Base-by-base conservation (phyloP, 2,329 filamentous ascomycete genomes). In the Fusarium citri region DNA sequence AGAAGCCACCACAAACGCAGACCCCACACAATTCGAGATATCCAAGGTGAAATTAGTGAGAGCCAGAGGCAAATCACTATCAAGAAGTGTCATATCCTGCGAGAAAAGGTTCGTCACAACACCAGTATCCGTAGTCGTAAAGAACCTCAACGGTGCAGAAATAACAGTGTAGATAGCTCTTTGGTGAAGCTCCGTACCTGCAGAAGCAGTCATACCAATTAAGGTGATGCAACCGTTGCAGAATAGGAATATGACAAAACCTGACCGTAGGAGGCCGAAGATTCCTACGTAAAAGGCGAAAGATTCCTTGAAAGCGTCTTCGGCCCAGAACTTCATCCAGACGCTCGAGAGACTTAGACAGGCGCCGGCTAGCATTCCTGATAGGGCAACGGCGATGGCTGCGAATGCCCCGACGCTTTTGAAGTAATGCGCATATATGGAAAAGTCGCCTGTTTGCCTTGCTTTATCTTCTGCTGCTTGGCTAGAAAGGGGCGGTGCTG, bases 1-100 rank as follows among this genome's bases (percentile, higher is more conserved):
- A 1, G 76, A 74, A 0, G 81, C 82, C 40, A 89, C 83, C 4
- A 89, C 77, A 10, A 78, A 78, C n/a, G 83, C 80, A 68, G 84
- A 82, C 8, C 83, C 83, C 7, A 86, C 69, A 3, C 73, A 62
- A 16, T 71, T 64, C 6, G 76, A 74, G 2, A 45, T 23, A 3
- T 73, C 62, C 5, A 69, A n/a, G 3, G 30, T 62, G 8, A 77
- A 50, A 47, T 82, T 82, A 2, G 77, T 64, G 2, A 83, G 50
- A 0, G 78, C 60, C 22, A 75, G 50, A 0, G 82, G 81, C 0
- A 84, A 69, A 26, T 83, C 79, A 2, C 72, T 73, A 40, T 84
- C 83, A 6, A 84, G 72, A 0, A 84, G 73, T 3, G 76, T 78
- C 66, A 83, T 74, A 30, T 85, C 84, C 62, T 85, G 83, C 0